Evolutionary conservation across 2,329 filamentous ascomycete species (phyloP), one percentile per base, ranked within the genome.

Genomic region (Curvularia sp.): DNA sequence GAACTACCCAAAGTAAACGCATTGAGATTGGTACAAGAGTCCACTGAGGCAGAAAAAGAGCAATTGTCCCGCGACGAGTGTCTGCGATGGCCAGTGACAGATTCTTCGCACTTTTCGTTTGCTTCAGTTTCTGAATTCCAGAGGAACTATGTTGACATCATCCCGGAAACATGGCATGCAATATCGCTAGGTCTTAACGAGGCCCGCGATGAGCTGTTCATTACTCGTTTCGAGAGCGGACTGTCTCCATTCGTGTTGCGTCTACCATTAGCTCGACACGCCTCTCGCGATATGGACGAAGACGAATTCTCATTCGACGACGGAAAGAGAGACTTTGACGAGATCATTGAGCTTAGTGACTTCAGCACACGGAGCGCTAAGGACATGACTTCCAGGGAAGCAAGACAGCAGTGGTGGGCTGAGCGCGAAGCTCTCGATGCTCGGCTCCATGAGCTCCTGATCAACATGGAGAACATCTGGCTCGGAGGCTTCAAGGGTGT

Each of bases 401-500:
- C 90, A 28, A 93, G 92, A 74, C 86, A 86, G 39, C 88, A 88
- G 47, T 99, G 95, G 95, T 99, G 95, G 93, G 86, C 85, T 4
- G 90, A 93, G 72, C 87, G 96, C 13, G 89, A 95, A 75, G 85
- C 85, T 2, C 82, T 99, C 15, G 95, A 99, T 72, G 79, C 80
- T 31, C 88, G 92, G 9, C 83, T 99, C 24, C 88, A 87, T 61
- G 88, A 91, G 50, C 84, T 99, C 9, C 82, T 99, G 1, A 83
- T 88, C 53, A 96, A 92, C 59, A 90, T 99, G 39, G 94, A 99
- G 76, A 89, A 91, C 61, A 88, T 95, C 22, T 99, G 95, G 95
- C 86, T 99, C 5, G 93, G 94, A 49, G 95, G 95, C 0, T 99
- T 99, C 83, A 89, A 88, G 57, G 93, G 94, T 15, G 89, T 99